Evolutionary conservation across 768 basidiomycete species (phyloP), one percentile per base, ranked within the genome.

Genomic region (Albatrellus ellisii): DNA sequence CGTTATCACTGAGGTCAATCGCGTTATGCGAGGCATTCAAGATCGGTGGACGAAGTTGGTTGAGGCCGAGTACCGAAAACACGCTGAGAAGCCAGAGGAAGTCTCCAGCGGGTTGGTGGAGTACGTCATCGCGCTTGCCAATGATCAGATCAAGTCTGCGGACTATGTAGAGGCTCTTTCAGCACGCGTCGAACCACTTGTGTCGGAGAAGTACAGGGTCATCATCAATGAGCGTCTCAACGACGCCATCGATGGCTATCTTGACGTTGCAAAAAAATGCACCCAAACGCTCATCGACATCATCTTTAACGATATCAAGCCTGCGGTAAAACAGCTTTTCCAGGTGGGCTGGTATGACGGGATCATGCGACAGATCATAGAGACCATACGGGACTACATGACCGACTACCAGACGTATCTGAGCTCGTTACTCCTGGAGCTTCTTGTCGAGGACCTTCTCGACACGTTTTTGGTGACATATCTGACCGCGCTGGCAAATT

Each of bases 181-280:
- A 18, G 77, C 70, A 8, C 79, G 94, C 22, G 64, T 98, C 20
- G 94, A 98, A 62, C 77, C 84, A 1, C 74, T 97, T 36, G 92
- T 98, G 4, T 89, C 85, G 7, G 81, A 85, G 55, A 98, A 97
- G 63, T 98, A 98, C 60, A 70, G 81, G 33, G 69, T 64, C 11
- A 68, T 74, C 4, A 94, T 98, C 54, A 79, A 74, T 50, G 88
- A 90, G 54, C 73, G 78, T 33, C 67, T 98, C 39, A 97, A 95
- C 64, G 85, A 94, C 49, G 91, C 92, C 26, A 97, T 98, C 51
- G 94, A 99, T 57, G 95, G 95, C 3, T 98, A 92, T 60, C 74
- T 98, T 48, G 95, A 99, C 60, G 89, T 98, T 28, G 92, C 92
- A 40, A 98, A 98, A 68, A 88, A 87, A 58, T 98, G 92, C 67